Percentiles rank a stretch among this genome's conserved stretches.
Conservation (phyloP, 163 green algal species). For the Trebouxia gelatinosa region DNA sequence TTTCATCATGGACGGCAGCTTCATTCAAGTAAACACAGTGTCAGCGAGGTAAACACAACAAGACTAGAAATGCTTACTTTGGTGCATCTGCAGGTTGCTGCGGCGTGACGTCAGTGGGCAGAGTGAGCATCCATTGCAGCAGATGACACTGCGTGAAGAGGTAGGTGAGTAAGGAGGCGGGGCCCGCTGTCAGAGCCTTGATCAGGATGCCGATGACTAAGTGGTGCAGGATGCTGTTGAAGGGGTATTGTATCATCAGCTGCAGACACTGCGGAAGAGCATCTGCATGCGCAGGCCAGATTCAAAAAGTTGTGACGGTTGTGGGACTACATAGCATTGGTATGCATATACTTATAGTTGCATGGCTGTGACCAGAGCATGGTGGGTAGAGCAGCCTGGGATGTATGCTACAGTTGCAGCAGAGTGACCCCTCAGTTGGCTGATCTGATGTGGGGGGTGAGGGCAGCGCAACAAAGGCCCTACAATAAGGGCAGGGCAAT, state of each 20-base stretch:
- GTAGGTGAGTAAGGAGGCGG: neutral
- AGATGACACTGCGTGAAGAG: conserved; percentile 20
- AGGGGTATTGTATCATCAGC: conserved; percentile 77
- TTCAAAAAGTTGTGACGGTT: too few species aligned
- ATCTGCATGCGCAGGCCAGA: conserved; percentile 26
- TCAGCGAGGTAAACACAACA: neutral
- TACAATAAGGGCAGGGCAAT: too few species aligned
- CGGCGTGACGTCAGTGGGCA: conserved; percentile 34
- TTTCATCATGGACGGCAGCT: too few species aligned
- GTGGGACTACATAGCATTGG: too few species aligned
- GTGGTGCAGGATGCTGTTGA: conserved; percentile 92
- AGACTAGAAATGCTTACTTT: neutral
- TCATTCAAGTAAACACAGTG: neutral
- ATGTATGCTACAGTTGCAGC: too few species aligned
- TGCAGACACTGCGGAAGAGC: conserved; percentile 53
- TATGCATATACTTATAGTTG: too few species aligned
- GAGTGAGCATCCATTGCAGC: conserved; percentile 24
- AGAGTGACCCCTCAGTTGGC: too few species aligned
- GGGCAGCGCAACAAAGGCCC: too few species aligned
- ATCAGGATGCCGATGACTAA: conserved; percentile 36
- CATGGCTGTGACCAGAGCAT: too few species aligned
- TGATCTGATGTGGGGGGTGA: too few species aligned
- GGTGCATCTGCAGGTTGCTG: conserved; percentile 47
- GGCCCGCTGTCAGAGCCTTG: neutral
- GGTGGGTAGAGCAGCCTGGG: too few species aligned